These are phyloP conservation scores for Davidsoniella eucalypti DNA, from an alignment of 2,329 filamentous ascomycete species.

Conservation along the genomic window DNA sequence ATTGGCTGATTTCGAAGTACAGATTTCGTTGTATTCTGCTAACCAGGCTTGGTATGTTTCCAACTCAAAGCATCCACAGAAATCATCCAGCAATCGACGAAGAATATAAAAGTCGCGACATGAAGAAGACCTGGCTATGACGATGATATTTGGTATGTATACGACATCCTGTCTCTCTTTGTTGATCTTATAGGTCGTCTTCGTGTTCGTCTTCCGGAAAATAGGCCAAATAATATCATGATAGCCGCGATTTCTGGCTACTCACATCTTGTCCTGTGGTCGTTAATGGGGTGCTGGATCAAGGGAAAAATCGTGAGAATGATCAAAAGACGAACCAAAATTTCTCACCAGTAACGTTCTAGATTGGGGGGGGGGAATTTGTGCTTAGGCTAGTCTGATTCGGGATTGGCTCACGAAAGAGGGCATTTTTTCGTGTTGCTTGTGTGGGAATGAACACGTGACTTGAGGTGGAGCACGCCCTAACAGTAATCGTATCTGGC, in stretches of 20 bases:
- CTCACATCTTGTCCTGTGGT: conserved; percentile 30
- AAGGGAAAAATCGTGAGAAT: conserved; percentile 13
- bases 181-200: not conserved
- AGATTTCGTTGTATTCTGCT: no score
- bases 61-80: no score
- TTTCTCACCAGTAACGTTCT: conserved; percentile 13
- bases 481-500: conserved; percentile 1
- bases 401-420: conserved; percentile 7
- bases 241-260: conserved; percentile 13
- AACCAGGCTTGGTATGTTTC: no score
- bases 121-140: no score
- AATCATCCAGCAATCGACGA: no score
- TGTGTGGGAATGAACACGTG: conserved; percentile 13
- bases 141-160: no score
- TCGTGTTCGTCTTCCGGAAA: not conserved
- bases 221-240: no score
- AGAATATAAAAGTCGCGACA: no score
- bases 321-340: conserved; percentile 11
- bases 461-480: conserved; percentile 11
- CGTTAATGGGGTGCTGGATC: conserved; percentile 21
- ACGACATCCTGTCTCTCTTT: not conserved
- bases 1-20: no score
- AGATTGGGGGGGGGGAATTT: conserved; percentile 10
- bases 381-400: conserved; percentile 12
- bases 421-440: conserved; percentile 12